These are phyloP conservation scores for Cryphonectria parasitica DNA, from an alignment of 2,329 filamentous ascomycete species.

Conservation along the genomic window DNA sequence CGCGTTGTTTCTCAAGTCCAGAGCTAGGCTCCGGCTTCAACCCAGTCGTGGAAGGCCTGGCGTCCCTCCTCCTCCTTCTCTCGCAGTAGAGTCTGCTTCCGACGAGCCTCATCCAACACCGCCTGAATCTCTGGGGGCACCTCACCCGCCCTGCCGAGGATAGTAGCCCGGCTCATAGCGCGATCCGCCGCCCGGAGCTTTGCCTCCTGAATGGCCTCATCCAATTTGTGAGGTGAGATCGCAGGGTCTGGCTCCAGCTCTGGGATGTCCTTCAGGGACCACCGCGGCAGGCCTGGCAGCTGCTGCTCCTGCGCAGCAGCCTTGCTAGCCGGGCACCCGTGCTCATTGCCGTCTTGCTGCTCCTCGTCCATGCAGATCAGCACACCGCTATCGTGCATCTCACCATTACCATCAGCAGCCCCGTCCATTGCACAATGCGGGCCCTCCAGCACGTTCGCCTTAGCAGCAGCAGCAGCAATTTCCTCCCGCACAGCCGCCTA, in stretches of 20 bases:
- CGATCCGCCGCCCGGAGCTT: not conserved
- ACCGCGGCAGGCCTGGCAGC: not conserved
- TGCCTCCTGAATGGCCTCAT: not conserved
- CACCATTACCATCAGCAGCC: not conserved
- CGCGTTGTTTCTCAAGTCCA: not conserved
- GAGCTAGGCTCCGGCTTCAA: conserved; percentile 8
- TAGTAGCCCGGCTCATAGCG: conserved; percentile 15
- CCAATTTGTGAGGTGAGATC: not conserved
- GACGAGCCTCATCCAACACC: not conserved
- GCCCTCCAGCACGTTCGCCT: not conserved
- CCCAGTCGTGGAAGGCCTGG: conserved; percentile 2
- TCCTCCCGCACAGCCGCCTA: conserved; percentile 22
- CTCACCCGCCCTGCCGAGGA: not conserved
- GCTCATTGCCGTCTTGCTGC: not conserved
- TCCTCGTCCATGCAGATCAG: not conserved
- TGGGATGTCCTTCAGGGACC: not conserved
- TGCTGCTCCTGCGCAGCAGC: not conserved
- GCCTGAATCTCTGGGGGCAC: not conserved
- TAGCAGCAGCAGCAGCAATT: conserved; percentile 18
- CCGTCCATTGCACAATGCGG: not conserved
- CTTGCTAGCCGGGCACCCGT: not conserved
- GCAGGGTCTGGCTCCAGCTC: not conserved
- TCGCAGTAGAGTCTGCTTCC: not conserved
- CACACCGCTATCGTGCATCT: not conserved
- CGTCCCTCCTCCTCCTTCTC: not conserved